Evolutionary conservation across 176 grass and related monocot species (phyloP), one percentile per base, ranked within the genome.

Genomic region (Carex cristatella): DNA sequence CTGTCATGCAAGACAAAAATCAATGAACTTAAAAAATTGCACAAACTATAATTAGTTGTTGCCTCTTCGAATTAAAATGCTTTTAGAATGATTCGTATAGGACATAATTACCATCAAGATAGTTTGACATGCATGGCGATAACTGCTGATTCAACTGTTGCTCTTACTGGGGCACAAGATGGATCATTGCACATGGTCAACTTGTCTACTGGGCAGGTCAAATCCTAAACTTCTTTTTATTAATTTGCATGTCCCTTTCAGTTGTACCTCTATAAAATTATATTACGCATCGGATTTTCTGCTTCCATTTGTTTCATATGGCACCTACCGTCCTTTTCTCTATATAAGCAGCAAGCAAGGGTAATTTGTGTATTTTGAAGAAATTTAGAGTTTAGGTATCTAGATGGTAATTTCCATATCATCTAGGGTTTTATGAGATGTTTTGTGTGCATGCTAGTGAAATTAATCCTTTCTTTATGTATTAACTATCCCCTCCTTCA

Each of bases 81-180:
- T 58, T 78, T 33, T 33, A 58, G 18, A 63, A 63, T 79, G 53
- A 33, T 70, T 79, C 69, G 23, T 27, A 82, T 88, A 95, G 96
- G 93, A 18, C 88, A 95, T 86, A 87, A 86, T 23, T 99, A 95
- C 86, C 96, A 95, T 82, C 84, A 84, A 65, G 93, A 94, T 89
- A 93, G 91, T 85, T 89, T 99, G 73, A 94, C 93, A 82, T 99
- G 93, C 79, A 90, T 99, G 87, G 87, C 85, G 19, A 74, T 99
- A 72, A 91, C 89, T 59, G 71, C 54, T 68, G 93, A 99, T 65
- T 99, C 96, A 46, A 86, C 91, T 63, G 73, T 89, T 40, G 83
- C 91, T 86, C 60, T 95, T 83, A 94, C 91, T 61, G 93, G 91
- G 58, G 90, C 96, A 3, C 85, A 92, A 87, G 93, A 99, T 88